Evolutionary conservation across 148 eudicot genomes (phyloP).

Genomic region (Nyssa sinensis): DNA sequence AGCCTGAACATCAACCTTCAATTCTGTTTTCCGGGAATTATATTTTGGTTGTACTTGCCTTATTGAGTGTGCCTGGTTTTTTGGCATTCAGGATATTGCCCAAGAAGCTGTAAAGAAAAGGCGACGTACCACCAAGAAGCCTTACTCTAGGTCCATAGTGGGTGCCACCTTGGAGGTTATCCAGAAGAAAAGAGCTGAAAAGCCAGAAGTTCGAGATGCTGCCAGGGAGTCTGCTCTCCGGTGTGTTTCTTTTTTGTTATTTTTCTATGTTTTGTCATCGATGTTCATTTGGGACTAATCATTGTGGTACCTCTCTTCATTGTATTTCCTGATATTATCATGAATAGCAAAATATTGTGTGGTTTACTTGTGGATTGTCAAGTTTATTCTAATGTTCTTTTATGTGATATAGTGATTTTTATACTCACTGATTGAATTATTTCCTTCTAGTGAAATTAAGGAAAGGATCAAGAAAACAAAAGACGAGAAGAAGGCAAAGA

Average conservation of each 20-base stretch:
- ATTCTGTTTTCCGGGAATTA: too few relatives aligned
- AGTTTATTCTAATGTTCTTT: too few relatives aligned
- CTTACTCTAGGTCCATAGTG: constrained; percentile 36
- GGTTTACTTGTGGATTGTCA: neutral
- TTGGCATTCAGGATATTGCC: constrained; percentile 21
- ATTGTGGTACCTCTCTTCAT: neutral
- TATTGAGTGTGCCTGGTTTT: neutral
- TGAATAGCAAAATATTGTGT: neutral
- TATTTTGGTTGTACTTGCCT: too few relatives aligned
- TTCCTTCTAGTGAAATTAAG: constrained; percentile 34
- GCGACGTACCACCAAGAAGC: constrained; percentile 33
- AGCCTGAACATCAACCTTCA: too few relatives aligned
- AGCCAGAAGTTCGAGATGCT: constrained; percentile 37
- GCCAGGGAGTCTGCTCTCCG: constrained; percentile 35
- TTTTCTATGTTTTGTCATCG: neutral
- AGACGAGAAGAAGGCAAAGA: constrained; percentile 41
- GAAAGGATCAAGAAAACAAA: constrained; percentile 35
- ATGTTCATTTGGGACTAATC: neutral
- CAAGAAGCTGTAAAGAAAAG: constrained; percentile 32
- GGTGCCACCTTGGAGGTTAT: constrained; percentile 41
- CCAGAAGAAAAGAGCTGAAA: constrained; percentile 33
- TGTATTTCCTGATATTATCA: neutral
- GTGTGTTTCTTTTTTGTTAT: neutral
- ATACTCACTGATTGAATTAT: too few relatives aligned
- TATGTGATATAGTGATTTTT: too few relatives aligned